phyloP scores from a whole-genome alignment of 371 early-diverging fungal genomes.

The Mortierella sp. region DNA sequence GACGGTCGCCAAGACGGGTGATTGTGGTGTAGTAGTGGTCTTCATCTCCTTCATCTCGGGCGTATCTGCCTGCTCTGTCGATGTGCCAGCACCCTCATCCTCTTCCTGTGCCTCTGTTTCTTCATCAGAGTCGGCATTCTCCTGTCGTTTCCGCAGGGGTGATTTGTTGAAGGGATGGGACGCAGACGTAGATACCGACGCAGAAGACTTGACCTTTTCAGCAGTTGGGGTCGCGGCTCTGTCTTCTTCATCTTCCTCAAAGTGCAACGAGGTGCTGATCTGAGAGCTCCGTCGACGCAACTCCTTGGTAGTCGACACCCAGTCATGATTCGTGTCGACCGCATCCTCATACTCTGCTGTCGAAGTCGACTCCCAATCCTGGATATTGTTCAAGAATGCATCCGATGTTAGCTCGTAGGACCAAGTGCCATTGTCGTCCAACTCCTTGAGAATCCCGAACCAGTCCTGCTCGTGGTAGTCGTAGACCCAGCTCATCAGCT shows the following conservation, averaged over 20 bases:
- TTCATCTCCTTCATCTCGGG: slow-evolving; percentile 24
- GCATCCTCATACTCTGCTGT: slow-evolving; percentile 51
- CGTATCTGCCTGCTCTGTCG: neutral
- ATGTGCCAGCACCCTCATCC: neutral
- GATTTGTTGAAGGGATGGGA: neutral
- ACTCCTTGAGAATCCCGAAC: slow-evolving; percentile 43
- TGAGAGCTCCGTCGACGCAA: slow-evolving; percentile 39
- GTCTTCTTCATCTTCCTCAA: slow-evolving; percentile 13
- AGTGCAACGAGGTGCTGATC: slow-evolving; percentile 21
- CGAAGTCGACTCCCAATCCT: slow-evolving; percentile 54
- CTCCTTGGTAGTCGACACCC: slow-evolving; percentile 41
- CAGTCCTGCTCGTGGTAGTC: slow-evolving; percentile 50
- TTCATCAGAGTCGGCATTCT: slow-evolving; percentile 9
- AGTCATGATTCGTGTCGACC: slow-evolving; percentile 45
- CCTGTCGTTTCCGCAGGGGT: neutral
- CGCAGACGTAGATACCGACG: neutral
- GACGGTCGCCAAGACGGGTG: slow-evolving; percentile 23
- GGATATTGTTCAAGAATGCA: slow-evolving; percentile 37
- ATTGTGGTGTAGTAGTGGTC: slow-evolving; percentile 14
- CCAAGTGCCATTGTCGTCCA: slow-evolving; percentile 44
- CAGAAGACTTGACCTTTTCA: neutral
- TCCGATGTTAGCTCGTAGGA: slow-evolving; percentile 43
- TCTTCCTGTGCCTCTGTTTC: neutral
- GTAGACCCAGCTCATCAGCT: slow-evolving; percentile 42
- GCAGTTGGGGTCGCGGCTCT: slow-evolving; percentile 43